A percentile compares a stretch with the other conserved stretches of the same genome.
phyloP scores from a whole-genome alignment of 768 basidiomycete species.

The Macrolepiota fuliginosa region DNA sequence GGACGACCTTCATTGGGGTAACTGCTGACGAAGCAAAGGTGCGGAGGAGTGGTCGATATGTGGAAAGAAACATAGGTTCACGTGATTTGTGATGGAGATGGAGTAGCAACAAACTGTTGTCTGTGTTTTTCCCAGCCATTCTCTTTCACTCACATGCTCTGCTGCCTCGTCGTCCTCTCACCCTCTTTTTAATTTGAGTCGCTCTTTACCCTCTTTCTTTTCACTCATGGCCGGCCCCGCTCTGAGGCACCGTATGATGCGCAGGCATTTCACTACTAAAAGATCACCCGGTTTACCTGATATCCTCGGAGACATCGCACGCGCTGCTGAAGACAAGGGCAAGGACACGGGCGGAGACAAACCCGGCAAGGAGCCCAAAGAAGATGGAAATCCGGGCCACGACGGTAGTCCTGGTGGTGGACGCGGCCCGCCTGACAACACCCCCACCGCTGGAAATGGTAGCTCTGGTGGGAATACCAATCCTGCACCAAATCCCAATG shows the following conservation, averaged over 20 bases:
- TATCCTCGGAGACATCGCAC: not conserved
- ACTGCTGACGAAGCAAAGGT: conserved; percentile 5
- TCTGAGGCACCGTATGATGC: not conserved
- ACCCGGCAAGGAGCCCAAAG: no score
- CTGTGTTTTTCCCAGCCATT: not conserved
- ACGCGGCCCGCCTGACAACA: no score
- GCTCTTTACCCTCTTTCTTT: not conserved
- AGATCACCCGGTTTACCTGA: not conserved
- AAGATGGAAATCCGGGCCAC: not conserved
- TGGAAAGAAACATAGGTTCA: not conserved
- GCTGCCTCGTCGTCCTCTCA: not conserved
- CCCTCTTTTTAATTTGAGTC: not conserved
- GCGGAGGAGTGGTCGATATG: not conserved
- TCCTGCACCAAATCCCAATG: not conserved
- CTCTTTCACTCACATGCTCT: not conserved
- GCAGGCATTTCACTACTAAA: not conserved
- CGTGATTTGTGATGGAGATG: not conserved
- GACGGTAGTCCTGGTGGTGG: no score
- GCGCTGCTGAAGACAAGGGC: not conserved
- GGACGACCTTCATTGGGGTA: conserved; percentile 64
- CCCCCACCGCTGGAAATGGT: no score
- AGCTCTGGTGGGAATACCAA: not conserved
- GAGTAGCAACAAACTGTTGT: not conserved
- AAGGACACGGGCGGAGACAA: no score
- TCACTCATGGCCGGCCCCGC: not conserved